These are phyloP conservation scores for Ogataea paraovalis DNA, from an alignment of 805 yeast species.

Conservation along the genomic window DNA sequence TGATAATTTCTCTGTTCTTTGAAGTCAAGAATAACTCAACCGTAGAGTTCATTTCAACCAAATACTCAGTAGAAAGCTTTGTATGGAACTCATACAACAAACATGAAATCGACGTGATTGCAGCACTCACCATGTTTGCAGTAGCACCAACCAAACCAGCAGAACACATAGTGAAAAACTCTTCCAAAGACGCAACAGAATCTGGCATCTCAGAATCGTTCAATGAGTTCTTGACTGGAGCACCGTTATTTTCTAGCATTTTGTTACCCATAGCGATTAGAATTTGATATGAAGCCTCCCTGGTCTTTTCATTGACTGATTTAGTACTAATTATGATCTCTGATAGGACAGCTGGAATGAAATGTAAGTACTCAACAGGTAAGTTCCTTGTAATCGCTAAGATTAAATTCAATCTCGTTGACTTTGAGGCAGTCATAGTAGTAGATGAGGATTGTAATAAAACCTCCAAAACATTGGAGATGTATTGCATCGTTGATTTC, in stretches of 20 bases:
- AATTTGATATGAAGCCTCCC: conserved; percentile 73
- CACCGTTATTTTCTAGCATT: conserved; percentile 58
- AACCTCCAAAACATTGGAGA: conserved; percentile 56
- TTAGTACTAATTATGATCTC: conserved; percentile 89
- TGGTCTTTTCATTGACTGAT: conserved; percentile 87
- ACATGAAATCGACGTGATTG: conserved; percentile 85
- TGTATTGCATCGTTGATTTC: conserved; percentile 47
- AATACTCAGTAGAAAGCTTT: conserved; percentile 51
- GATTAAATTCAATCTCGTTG: conserved; percentile 72
- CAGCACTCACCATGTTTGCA: conserved; percentile 96
- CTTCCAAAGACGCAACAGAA: conserved; percentile 65
- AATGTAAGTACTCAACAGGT: conserved; percentile 62
- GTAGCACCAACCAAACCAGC: conserved; percentile 95
- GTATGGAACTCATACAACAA: conserved; percentile 81
- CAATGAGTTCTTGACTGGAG: conserved; percentile 57
- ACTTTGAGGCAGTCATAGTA: conserved; percentile 71
- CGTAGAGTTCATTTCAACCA: conserved; percentile 76
- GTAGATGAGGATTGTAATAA: conserved; percentile 53
- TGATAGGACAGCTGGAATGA: conserved; percentile 77
- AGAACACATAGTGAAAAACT: conserved; percentile 86
- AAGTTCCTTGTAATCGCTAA: conserved; percentile 54
- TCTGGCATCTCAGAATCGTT: conserved; percentile 61
- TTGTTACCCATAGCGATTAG: conserved; percentile 76
- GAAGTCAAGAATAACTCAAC: conserved; percentile 88
- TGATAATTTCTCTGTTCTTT: conserved; percentile 88